Evolutionary conservation across 2,329 filamentous ascomycete species (phyloP).

Genomic region (Nigrospora sphaerica): DNA sequence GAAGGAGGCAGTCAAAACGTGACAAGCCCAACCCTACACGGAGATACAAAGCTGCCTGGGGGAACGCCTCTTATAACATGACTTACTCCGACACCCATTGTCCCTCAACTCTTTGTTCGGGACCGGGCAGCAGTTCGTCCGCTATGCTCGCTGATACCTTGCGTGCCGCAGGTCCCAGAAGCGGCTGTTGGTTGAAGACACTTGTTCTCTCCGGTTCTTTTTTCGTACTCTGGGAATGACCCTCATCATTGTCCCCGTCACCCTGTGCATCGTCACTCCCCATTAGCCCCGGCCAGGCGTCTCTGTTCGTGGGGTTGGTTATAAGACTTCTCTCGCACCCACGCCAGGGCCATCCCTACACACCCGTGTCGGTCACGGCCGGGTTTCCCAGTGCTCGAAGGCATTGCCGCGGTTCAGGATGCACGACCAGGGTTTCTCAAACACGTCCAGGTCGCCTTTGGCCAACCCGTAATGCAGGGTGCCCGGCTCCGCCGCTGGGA

Average conservation of each 20-base stretch:
- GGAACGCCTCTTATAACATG: too few relatives aligned
- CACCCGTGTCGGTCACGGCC: slow-evolving; percentile 13
- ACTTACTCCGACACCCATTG: too few relatives aligned
- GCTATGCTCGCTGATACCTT: too few relatives aligned
- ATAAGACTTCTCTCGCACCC: slow-evolving; percentile 6
- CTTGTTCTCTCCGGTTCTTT: neutral
- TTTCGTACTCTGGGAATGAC: slow-evolving; percentile 8
- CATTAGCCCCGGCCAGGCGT: neutral
- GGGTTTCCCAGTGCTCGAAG: slow-evolving; percentile 6
- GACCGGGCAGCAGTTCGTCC: too few relatives aligned
- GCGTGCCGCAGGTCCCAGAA: too few relatives aligned
- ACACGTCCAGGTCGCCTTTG: slow-evolving; percentile 11
- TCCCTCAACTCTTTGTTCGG: too few relatives aligned
- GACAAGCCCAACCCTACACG: too few relatives aligned
- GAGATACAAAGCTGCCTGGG: too few relatives aligned
- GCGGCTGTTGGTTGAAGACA: too few relatives aligned
- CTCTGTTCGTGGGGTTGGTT: neutral
- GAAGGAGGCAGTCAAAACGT: too few relatives aligned
- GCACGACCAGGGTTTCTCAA: slow-evolving; percentile 11
- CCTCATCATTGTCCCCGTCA: slow-evolving; percentile 6
- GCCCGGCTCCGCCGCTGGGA: slow-evolving; percentile 8
- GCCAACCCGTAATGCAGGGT: slow-evolving; percentile 11
- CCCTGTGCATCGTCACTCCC: neutral
- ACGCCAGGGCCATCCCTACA: slow-evolving; percentile 12
- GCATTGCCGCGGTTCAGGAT: slow-evolving; percentile 10